Conservation (phyloP, 305 asterid species). For the Rubia balearica region DNA sequence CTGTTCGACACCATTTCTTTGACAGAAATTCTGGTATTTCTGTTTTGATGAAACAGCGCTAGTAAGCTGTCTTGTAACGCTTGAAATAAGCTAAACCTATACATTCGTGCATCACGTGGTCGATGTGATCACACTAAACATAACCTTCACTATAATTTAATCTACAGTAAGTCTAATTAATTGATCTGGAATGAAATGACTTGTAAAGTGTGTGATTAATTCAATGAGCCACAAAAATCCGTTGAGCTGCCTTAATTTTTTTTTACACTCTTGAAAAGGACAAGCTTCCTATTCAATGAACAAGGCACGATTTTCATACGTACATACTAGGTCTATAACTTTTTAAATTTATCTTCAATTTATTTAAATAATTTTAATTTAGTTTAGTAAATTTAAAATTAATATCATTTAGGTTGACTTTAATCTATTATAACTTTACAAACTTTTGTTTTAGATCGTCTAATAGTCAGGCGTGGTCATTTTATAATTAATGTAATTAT, state of each 20-base stretch:
- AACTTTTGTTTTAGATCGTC: too few species aligned
- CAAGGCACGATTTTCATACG: not conserved
- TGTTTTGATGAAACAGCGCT: not conserved
- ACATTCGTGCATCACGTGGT: not conserved
- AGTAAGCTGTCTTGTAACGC: not conserved
- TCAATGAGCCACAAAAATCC: not conserved
- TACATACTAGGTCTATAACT: too few species aligned
- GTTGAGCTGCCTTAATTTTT: not conserved
- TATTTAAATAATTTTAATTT: too few species aligned
- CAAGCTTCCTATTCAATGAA: conserved; percentile 4
- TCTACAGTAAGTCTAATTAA: not conserved
- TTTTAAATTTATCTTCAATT: too few species aligned
- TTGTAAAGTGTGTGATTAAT: not conserved
- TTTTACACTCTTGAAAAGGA: not conserved
- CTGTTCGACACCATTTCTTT: too few species aligned
- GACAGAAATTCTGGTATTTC: not conserved
- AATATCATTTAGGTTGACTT: too few species aligned
- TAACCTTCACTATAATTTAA: not conserved
- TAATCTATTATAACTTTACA: too few species aligned
- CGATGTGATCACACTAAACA: not conserved
- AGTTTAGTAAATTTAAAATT: too few species aligned
- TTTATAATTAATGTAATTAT: too few species aligned
- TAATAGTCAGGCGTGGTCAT: too few species aligned
- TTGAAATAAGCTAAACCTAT: not conserved
- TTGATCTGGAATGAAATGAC: conserved; percentile 4